Conservation (phyloP, 345 rosid genomes). For the Anacardium occidentale region DNA sequence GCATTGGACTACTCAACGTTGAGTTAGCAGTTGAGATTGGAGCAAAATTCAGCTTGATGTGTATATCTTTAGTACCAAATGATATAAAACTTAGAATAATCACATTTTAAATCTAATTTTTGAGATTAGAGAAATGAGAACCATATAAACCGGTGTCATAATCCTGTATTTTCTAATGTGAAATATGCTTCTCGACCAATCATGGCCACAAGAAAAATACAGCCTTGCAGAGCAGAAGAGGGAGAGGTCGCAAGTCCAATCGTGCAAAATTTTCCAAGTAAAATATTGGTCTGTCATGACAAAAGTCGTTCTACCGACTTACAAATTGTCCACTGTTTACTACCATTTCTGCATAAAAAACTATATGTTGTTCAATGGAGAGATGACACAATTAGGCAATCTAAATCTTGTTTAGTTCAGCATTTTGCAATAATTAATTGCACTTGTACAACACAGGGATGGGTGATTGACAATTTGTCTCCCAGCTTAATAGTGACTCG, state of each 20-base stretch:
- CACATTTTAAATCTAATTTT: no score
- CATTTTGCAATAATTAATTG: neutral
- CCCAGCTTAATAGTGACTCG: neutral
- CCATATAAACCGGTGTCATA: no score
- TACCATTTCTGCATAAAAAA: neutral
- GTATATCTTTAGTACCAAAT: no score
- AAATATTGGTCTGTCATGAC: neutral
- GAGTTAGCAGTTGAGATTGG: no score
- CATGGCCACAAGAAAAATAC: neutral
- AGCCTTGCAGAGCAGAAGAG: neutral
- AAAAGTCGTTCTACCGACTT: neutral
- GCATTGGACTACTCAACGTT: no score
- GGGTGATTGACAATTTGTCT: neutral
- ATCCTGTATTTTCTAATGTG: no score
- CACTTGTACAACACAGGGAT: neutral
- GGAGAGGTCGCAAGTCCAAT: slow-evolving; percentile 1
- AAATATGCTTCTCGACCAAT: neutral
- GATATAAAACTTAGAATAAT: no score
- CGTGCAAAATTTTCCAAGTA: neutral
- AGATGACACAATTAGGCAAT: neutral
- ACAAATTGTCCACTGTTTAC: neutral
- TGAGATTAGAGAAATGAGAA: no score
- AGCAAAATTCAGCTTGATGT: no score
- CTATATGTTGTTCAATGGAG: neutral
- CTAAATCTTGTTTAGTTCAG: neutral